Base-by-base conservation (phyloP, 2,329 filamentous ascomycete genomes). In the Geosmithia flava region DNA sequence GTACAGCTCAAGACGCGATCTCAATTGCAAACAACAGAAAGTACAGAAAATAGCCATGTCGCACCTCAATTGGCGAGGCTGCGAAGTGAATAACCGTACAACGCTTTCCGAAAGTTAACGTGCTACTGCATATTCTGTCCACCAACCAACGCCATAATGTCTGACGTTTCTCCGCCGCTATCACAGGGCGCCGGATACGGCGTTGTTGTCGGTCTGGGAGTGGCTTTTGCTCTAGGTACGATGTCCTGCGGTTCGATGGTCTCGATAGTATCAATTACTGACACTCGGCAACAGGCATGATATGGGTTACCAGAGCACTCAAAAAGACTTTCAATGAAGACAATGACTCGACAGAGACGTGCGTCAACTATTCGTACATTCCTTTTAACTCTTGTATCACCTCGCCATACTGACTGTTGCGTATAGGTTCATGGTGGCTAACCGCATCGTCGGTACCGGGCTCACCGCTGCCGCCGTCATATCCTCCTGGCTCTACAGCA, bases 401-500 rank as follows among this genome's bases (percentile, higher is more conserved):
- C 6, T 20, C 11, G 10, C 2, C n/a, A 42, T 20, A 11, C 17
- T 19, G 6, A 42, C 41, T 19, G 8, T 2, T n/a, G n/a, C n/a
- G n/a, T 20, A 44, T 20, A 44, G 42, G 4, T 45, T 45, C 47
- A 44, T 47, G 54, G 51, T 48, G 2, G 50, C 50, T 11, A 49
- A 51, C 16, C 48, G 50, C 30, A 48, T 40, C 15, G 48, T 51
- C 16, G 46, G 48, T 37, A 50, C 48, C 1, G 50, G 48, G 11
- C 29, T 51, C 15, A 49, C 48, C 10, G 48, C 48, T n/a, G 49
- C 50, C 8, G 50, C 50, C 29, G 50, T 51, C 7, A 48, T 51
- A 29, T 51, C 50, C 10, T 51, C 82, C 7, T 93, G 87, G 87
- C 91, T 86, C 0, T 91, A 86, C 86, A 85, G 85, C 1, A 85